Percentiles rank a stretch among this genome's conserved stretches.
Evolutionary conservation across 2,329 filamentous ascomycete species (phyloP).

Genomic region (Paramyrothecium sp.): DNA sequence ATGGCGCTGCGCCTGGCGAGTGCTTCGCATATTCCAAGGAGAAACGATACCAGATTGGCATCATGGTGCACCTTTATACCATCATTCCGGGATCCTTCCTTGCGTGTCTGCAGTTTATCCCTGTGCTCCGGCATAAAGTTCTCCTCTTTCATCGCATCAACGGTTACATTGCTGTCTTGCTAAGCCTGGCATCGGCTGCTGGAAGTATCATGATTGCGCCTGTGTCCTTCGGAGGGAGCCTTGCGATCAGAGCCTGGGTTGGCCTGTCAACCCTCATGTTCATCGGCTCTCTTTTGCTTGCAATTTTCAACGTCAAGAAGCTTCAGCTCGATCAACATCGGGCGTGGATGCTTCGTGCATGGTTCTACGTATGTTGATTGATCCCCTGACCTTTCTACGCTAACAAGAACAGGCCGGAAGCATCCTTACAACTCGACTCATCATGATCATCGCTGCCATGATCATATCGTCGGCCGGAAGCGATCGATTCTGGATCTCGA

Average conservation of each 20-base stretch:
- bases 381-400: background rate
- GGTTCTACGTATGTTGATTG: slow-evolving; percentile 38
- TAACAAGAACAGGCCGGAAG: background rate
- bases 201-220: slow-evolving; percentile 51
- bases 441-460: slow-evolving; percentile 40
- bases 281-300: slow-evolving; percentile 37
- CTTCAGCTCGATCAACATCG: slow-evolving; percentile 61
- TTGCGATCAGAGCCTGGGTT: slow-evolving; percentile 42
- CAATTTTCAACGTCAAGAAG: slow-evolving; percentile 54
- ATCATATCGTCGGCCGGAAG: slow-evolving; percentile 24
- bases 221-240: slow-evolving; percentile 48
- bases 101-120: slow-evolving; percentile 45
- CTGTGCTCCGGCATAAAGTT: slow-evolving; percentile 40
- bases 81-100: slow-evolving; percentile 42
- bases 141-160: slow-evolving; percentile 57
- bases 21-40: slow-evolving; percentile 29
- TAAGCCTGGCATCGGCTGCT: slow-evolving; percentile 41
- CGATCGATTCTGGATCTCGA: background rate
- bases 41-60: slow-evolving; percentile 24
- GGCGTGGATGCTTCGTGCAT: slow-evolving; percentile 60
- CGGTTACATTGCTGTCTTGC: slow-evolving; percentile 50
- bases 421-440: slow-evolving; percentile 35
- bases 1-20: slow-evolving; percentile 29
- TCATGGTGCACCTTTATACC: slow-evolving; percentile 40
- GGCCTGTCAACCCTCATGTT: slow-evolving; percentile 44